Evolutionary conservation across 129 eudicot species (phyloP).

Genomic region (Pulicaria dysenterica): DNA sequence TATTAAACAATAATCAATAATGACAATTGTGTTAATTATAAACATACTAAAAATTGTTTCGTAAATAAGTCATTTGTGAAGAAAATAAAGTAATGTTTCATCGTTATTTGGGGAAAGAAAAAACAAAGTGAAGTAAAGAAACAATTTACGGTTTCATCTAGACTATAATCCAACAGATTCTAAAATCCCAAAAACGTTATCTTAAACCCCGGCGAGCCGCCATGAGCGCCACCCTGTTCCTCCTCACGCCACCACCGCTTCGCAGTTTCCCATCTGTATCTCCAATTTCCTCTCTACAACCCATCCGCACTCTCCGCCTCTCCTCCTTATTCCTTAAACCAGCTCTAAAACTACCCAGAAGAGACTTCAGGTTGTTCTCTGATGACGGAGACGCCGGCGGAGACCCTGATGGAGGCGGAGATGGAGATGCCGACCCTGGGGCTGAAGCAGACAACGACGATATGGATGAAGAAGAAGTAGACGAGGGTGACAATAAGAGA

Average conservation of each 20-base stretch:
- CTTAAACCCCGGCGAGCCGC: constrained; percentile 32
- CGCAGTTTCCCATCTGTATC: constrained; percentile 26
- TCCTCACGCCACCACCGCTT: constrained; percentile 37
- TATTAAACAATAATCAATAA: no score
- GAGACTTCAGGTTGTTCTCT: constrained; percentile 57
- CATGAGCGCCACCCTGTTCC: constrained; percentile 53
- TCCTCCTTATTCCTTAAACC: constrained; percentile 26
- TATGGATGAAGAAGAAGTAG: constrained; percentile 83
- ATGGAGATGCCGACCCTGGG: constrained; percentile 49
- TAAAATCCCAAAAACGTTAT: constrained; percentile 34
- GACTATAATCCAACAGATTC: not conserved
- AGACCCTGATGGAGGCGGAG: constrained; percentile 51
- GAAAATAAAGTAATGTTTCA: no score
- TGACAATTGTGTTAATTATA: no score
- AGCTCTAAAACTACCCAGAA: constrained; percentile 16
- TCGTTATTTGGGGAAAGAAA: no score
- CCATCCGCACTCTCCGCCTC: constrained; percentile 10
- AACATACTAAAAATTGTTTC: no score
- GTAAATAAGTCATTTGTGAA: no score
- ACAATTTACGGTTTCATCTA: constrained; percentile 1
- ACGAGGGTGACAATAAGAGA: constrained; percentile 74
- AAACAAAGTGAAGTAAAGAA: no score
- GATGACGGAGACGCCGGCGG: constrained; percentile 70
- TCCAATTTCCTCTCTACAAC: constrained; percentile 29
- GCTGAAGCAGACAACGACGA: constrained; percentile 60